A percentile compares a stretch with the other conserved stretches of the same genome.
phyloP scores from a whole-genome alignment of 306 rosid species.

The Chamaecrista fasciculata region DNA sequence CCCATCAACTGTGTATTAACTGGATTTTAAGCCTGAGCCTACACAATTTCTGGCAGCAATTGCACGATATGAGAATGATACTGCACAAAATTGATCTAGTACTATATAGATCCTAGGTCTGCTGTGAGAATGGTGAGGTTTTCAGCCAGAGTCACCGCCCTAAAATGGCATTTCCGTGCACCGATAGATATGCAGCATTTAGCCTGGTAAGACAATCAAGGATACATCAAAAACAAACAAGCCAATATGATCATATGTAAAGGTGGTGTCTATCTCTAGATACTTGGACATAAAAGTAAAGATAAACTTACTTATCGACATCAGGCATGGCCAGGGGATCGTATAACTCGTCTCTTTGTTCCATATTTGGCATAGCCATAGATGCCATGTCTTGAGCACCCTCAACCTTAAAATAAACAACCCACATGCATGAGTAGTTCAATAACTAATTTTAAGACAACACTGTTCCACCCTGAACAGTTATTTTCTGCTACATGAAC shows the following conservation, averaged over 20 bases:
- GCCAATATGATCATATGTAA: not conserved
- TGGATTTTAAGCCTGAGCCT: not conserved
- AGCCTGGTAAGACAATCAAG: slow-evolving; percentile 56
- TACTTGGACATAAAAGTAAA: not conserved
- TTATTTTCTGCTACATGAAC: not conserved
- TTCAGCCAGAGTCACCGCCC: slow-evolving; percentile 57
- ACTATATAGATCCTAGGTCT: slow-evolving; percentile 30
- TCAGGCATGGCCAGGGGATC: slow-evolving; percentile 81
- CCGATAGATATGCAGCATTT: slow-evolving; percentile 72
- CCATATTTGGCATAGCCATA: slow-evolving; percentile 50
- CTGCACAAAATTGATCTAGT: not conserved
- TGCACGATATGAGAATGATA: too few relatives aligned
- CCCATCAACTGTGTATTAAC: not conserved
- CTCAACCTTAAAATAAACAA: slow-evolving; percentile 58
- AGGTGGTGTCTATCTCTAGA: not conserved
- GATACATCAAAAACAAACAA: slow-evolving; percentile 21
- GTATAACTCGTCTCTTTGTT: slow-evolving; percentile 71
- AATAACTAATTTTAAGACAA: not conserved
- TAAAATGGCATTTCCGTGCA: slow-evolving; percentile 53
- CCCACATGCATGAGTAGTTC: slow-evolving; percentile 3
- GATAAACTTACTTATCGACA: slow-evolving; percentile 56
- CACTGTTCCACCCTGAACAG: not conserved
- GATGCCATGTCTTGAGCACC: slow-evolving; percentile 76
- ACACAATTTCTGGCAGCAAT: not conserved
- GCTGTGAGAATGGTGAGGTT: slow-evolving; percentile 31